phyloP scores from a whole-genome alignment of 805 yeast genomes.

The Kazachstania bromeliacearum region DNA sequence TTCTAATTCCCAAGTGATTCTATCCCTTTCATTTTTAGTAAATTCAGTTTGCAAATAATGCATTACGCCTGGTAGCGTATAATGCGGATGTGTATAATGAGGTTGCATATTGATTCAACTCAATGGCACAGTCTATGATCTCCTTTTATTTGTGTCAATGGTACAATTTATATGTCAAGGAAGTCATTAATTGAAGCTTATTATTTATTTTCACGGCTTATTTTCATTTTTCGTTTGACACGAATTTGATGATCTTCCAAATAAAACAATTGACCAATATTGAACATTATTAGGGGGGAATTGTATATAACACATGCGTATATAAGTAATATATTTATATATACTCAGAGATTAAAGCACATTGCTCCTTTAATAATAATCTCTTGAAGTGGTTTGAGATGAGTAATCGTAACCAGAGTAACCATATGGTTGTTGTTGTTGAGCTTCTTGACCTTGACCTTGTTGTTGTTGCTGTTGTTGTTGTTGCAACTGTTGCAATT shows the following conservation, averaged over 20 bases:
- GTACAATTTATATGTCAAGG: too few species aligned
- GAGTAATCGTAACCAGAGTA: constrained; percentile 28
- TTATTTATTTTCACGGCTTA: too few species aligned
- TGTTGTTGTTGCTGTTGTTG: constrained; percentile 21
- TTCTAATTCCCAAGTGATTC: constrained; percentile 53
- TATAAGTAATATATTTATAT: neutral
- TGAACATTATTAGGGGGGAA: too few species aligned
- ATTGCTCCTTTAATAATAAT: constrained; percentile 20
- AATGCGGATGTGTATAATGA: constrained; percentile 3
- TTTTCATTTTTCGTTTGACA: too few species aligned
- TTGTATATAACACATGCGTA: neutral
- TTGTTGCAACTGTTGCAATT: constrained; percentile 23
- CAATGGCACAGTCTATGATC: neutral
- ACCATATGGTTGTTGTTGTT: constrained; percentile 25
- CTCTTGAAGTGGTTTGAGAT: constrained; percentile 27
- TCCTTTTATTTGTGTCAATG: too few species aligned
- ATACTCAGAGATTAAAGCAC: neutral
- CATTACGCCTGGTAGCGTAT: constrained; percentile 44
- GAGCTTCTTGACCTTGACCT: constrained; percentile 18
- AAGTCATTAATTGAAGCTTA: too few species aligned
- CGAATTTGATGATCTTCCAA: too few species aligned
- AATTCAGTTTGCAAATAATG: constrained; percentile 54
- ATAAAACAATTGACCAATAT: too few species aligned
- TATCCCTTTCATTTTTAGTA: constrained; percentile 50
- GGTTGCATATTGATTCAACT: neutral